Conservation (phyloP, 768 basidiomycete species). For the Astraeus odoratus region DNA sequence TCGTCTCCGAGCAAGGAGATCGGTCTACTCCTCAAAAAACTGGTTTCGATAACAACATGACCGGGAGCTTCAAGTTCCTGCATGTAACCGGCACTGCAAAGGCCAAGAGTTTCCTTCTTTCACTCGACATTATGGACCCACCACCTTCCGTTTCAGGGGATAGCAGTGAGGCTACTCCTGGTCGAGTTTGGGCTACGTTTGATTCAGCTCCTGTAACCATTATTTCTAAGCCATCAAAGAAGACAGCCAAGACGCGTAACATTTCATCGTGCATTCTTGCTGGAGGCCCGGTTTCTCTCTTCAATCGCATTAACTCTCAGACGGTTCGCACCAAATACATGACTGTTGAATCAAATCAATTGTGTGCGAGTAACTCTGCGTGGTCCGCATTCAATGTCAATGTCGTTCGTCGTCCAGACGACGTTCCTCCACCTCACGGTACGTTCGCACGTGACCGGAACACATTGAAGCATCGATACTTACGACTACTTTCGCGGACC, state of each 20-base stretch:
- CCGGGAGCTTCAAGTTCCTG: constrained; percentile 85
- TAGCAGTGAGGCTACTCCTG: constrained; percentile 31
- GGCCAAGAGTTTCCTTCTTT: constrained; percentile 83
- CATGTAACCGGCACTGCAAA: constrained; percentile 87
- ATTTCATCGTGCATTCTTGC: constrained; percentile 86
- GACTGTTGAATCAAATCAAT: constrained; percentile 78
- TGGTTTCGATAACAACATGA: constrained; percentile 75
- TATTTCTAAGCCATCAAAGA: constrained; percentile 96
- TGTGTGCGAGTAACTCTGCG: constrained; percentile 83
- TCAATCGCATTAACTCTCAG: constrained; percentile 95
- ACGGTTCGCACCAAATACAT: constrained; percentile 97
- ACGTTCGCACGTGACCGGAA: constrained; percentile 48
- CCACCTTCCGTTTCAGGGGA: constrained; percentile 42
- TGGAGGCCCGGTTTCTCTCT: constrained; percentile 84
- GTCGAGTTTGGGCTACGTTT: constrained; percentile 86
- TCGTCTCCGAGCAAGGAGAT: constrained; percentile 78
- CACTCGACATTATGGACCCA: constrained; percentile 79
- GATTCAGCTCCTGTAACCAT: constrained; percentile 89
- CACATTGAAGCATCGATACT: constrained; percentile 28
- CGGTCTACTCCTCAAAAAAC: constrained; percentile 83
- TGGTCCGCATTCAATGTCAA: constrained; percentile 96
- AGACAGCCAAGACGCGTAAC: constrained; percentile 92
- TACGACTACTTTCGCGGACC: constrained; percentile 30
- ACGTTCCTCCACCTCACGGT: constrained; percentile 56
- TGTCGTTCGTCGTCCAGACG: constrained; percentile 70